Conservation (phyloP, 2,329 filamentous ascomycete genomes). For the Nothopassalora personata region DNA sequence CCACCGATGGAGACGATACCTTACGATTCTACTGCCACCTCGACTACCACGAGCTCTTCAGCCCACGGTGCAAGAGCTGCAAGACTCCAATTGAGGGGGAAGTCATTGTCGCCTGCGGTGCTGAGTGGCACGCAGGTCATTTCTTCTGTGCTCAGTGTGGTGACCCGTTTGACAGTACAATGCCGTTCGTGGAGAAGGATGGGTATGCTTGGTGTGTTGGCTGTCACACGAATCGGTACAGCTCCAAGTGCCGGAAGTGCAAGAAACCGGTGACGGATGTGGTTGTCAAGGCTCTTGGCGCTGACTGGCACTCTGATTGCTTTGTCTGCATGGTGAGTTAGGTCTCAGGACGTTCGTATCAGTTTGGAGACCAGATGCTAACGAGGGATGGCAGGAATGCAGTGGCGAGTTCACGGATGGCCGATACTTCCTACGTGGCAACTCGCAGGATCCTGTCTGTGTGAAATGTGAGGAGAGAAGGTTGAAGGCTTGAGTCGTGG, state of each 20-base stretch:
- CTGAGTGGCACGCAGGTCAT: constrained; percentile 95
- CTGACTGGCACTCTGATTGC: constrained; percentile 89
- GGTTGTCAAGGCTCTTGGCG: constrained; percentile 81
- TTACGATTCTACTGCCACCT: constrained; percentile 93
- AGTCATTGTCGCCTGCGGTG: constrained; percentile 85
- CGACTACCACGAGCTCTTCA: constrained; percentile 96
- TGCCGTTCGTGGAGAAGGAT: constrained; percentile 93
- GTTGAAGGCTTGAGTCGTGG: constrained; percentile 46
- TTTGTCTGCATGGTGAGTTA: constrained; percentile 66
- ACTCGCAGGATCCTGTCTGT: constrained; percentile 56
- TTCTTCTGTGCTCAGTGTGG: constrained; percentile 99
- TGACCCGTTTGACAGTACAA: constrained; percentile 61
- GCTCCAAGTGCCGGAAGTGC: constrained; percentile 83
- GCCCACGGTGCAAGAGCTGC: constrained; percentile 90
- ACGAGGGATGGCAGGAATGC: constrained; percentile 46
- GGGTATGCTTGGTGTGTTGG: constrained; percentile 94
- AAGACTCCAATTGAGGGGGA: constrained; percentile 94
- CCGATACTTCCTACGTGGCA: constrained; percentile 57
- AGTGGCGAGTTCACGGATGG: constrained; percentile 57
- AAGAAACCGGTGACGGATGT: constrained; percentile 78
- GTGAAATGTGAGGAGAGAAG: constrained; percentile 58
- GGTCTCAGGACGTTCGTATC: neutral
- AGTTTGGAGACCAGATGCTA: neutral
- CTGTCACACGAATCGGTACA: constrained; percentile 88
- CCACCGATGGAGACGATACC: constrained; percentile 61